These are phyloP conservation scores for Fraxinus nigra DNA, from an alignment of 305 asterid species.

Conservation along the genomic window DNA sequence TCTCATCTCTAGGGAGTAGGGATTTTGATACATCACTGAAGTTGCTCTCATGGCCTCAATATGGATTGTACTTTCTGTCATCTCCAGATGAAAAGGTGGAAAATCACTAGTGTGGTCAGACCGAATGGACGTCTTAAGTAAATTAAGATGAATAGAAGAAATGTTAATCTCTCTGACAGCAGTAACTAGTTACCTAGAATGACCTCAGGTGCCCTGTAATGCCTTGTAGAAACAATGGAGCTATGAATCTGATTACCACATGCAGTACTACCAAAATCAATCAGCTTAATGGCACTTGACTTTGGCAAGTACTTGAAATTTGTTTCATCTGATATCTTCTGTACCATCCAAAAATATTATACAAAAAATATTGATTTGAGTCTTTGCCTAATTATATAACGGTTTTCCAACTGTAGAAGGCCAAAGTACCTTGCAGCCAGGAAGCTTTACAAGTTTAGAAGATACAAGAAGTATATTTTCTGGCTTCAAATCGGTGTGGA, in stretches of 20 bases:
- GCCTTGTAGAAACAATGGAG: slow-evolving; percentile 66
- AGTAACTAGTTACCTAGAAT: slow-evolving; percentile 61
- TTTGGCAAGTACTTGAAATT: slow-evolving; percentile 57
- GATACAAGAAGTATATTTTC: slow-evolving; percentile 62
- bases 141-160: slow-evolving; percentile 21
- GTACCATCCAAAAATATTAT: slow-evolving; percentile 43
- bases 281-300: slow-evolving; percentile 63
- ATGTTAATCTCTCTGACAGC: slow-evolving; percentile 22
- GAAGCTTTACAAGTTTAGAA: slow-evolving; percentile 52
- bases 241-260: slow-evolving; percentile 43
- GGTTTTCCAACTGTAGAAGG: slow-evolving; percentile 30
- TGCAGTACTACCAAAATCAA: slow-evolving; percentile 58
- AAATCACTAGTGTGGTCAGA: slow-evolving; percentile 16
- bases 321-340: slow-evolving; percentile 50
- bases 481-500: slow-evolving; percentile 70
- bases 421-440: slow-evolving; percentile 52
- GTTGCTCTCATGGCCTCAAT: slow-evolving; percentile 12
- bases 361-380: slow-evolving; percentile 11
- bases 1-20: slow-evolving; percentile 19
- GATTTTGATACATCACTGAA: not conserved
- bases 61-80: slow-evolving; percentile 9
- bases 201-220: slow-evolving; percentile 92
- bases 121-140: not conserved
- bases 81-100: not conserved
- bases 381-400: slow-evolving; percentile 23